phyloP scores from a whole-genome alignment of 768 basidiomycete species.

The Epithele typhae region DNA sequence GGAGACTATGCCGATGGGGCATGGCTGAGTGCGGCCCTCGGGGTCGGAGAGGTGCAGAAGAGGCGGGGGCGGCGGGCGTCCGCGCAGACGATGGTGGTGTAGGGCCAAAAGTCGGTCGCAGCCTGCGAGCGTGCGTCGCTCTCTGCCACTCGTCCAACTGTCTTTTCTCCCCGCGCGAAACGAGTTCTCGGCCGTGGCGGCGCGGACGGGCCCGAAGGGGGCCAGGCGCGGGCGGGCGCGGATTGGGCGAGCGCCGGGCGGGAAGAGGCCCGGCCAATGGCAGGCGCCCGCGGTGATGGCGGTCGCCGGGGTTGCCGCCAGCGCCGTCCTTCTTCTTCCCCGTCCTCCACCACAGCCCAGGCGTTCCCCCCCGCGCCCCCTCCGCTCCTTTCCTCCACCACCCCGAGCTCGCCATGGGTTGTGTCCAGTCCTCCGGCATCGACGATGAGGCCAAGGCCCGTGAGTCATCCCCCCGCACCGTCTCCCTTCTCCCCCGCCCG shows the following conservation, averaged over 20 bases:
- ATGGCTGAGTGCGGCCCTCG: no score
- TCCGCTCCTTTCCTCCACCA: constrained; percentile 7
- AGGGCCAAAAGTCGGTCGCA: no score
- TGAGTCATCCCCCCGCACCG: constrained; percentile 31
- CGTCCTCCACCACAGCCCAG: constrained; percentile 5
- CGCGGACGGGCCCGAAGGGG: no score
- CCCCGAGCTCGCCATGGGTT: constrained; percentile 51
- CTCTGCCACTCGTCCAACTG: no score
- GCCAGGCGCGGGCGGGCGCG: constrained; percentile 5
- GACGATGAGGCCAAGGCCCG: constrained; percentile 83
- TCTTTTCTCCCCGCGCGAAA: no score
- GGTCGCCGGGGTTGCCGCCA: neutral
- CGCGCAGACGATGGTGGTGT: no score
- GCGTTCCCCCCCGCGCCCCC: constrained; percentile 7
- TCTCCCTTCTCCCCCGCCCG: neutral
- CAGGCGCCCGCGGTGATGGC: constrained; percentile 1
- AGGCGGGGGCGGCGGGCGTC: no score
- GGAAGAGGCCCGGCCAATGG: neutral
- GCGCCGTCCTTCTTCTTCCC: constrained; percentile 1
- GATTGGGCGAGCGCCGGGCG: constrained; percentile 1
- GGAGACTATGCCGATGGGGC: no score
- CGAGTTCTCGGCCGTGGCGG: no score
- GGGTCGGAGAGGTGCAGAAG: no score
- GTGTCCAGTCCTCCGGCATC: constrained; percentile 62
- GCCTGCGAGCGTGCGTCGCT: no score